Conservation (phyloP, 495 filamentous ascomycete genomes). For the Recurvomyces mirabilis region DNA sequence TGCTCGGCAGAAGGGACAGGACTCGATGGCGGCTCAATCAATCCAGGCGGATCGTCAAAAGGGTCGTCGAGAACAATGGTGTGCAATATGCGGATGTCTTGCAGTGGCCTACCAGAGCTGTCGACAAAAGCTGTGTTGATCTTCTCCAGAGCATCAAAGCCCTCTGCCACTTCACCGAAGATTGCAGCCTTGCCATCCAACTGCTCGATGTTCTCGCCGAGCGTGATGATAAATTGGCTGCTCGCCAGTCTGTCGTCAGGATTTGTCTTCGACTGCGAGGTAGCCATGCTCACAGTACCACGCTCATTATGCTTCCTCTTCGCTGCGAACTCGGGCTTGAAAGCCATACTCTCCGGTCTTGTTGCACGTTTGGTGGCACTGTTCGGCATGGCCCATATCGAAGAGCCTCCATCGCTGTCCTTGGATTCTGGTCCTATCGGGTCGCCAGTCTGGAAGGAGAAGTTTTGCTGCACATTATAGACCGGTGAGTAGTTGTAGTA, state of each 20-base stretch:
- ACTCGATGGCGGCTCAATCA: slow-evolving; percentile 64
- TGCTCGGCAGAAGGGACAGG: slow-evolving; percentile 77
- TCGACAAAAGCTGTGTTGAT: slow-evolving; percentile 85
- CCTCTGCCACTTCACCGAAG: slow-evolving; percentile 88
- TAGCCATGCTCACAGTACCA: slow-evolving; percentile 92
- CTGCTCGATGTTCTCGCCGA: slow-evolving; percentile 77
- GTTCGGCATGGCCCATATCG: slow-evolving; percentile 75
- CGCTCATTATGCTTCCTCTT: slow-evolving; percentile 76
- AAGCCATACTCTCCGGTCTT: slow-evolving; percentile 51
- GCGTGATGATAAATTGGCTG: slow-evolving; percentile 84
- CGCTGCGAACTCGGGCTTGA: slow-evolving; percentile 67
- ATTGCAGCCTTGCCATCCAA: slow-evolving; percentile 86
- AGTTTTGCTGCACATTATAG: slow-evolving; percentile 77
- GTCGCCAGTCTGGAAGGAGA: slow-evolving; percentile 92
- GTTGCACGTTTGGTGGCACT: slow-evolving; percentile 35
- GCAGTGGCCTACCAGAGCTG: slow-evolving; percentile 61
- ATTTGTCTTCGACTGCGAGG: slow-evolving; percentile 60
- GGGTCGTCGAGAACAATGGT: slow-evolving; percentile 84
- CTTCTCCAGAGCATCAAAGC: slow-evolving; percentile 83
- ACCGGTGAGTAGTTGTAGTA: slow-evolving; percentile 96
- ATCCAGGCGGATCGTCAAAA: slow-evolving; percentile 62
- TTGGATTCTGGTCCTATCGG: slow-evolving; percentile 72
- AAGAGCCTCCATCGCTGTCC: slow-evolving; percentile 80
- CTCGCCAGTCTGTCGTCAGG: slow-evolving; percentile 70
- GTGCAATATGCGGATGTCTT: slow-evolving; percentile 86